These are phyloP conservation scores for Periconia digitata DNA, from an alignment of 2,329 filamentous ascomycete genomes.

Conservation along the genomic window DNA sequence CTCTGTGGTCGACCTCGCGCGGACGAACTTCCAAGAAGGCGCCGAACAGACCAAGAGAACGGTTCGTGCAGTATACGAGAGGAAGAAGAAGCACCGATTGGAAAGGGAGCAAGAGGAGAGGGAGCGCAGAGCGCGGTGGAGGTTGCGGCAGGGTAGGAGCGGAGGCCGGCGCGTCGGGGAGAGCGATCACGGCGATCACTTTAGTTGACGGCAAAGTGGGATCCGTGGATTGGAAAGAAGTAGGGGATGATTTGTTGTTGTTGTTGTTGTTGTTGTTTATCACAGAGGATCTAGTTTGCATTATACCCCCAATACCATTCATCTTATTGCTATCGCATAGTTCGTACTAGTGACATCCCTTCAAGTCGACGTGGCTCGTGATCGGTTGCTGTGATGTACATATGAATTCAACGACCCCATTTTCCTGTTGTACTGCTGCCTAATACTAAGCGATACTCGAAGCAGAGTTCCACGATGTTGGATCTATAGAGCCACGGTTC, in stretches of 20 bases:
- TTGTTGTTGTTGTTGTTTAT: slow-evolving; percentile 2
- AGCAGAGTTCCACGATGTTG: too few species aligned
- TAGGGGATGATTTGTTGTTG: background rate
- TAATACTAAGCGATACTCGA: too few species aligned
- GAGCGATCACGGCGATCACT: slow-evolving; percentile 62
- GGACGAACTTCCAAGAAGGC: slow-evolving; percentile 84
- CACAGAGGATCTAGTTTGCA: background rate
- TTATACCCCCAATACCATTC: background rate
- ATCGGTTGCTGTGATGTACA: too few species aligned
- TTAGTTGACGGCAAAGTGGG: slow-evolving; percentile 52
- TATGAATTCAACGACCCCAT: too few species aligned
- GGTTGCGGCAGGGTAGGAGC: slow-evolving; percentile 51
- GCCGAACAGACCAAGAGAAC: slow-evolving; percentile 75
- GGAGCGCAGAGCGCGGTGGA: slow-evolving; percentile 40
- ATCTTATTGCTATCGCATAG: too few species aligned
- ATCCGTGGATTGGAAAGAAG: background rate
- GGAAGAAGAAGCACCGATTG: slow-evolving; percentile 73
- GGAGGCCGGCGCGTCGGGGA: slow-evolving; percentile 59
- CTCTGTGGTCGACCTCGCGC: slow-evolving; percentile 75
- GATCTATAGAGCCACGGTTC: too few species aligned
- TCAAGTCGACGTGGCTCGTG: too few species aligned
- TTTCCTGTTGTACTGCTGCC: too few species aligned
- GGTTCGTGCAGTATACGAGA: slow-evolving; percentile 86
- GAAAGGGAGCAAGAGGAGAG: slow-evolving; percentile 50
- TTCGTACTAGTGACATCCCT: too few species aligned